Evolutionary conservation across 1,284 basidiomycete genomes (phyloP), one percentile per base, ranked within the genome.

Genomic region (Trametes hirsuta): DNA sequence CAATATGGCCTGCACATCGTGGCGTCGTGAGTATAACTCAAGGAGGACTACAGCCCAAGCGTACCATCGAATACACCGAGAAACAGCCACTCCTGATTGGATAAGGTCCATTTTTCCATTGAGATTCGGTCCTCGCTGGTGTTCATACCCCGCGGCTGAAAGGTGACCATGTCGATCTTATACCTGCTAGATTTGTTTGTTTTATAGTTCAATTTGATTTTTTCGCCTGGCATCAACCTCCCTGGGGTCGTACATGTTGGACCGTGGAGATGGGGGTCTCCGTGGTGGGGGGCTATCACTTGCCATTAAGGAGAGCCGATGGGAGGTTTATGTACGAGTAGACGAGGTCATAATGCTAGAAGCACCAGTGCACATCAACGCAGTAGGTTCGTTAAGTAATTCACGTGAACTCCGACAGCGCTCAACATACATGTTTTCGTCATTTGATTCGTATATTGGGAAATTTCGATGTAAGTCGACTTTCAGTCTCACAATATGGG

Each of bases 11-110:
- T 56, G 25, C 12, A 45, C 8, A 30, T 30, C 30, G 30, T 11
- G 25, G 21, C 14, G 15, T 39, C 10, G 24, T 18, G 14, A 49
- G 21, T 11, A 49, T 21, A 21, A 14, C 37, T 42, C 6, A 6
- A 44, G 14, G 4, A 46, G 37, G 34, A 47, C n/a, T n/a, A 15
- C n/a, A 40, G 30, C 12, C 6, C 15, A 49, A 12, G 12, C 3
- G 18, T 36, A 61, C 53, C 59, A 39, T 56, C 59, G 25, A 47
- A 56, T 2, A 58, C 56, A 5, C 34, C 55, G 15, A 58, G 34
- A 36, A 62, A 55, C 10, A 58, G 24, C 51, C 51, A 55, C 2
- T 22, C 42, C 6, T 62, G 44, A 1, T 39, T 39, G n/a, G 4
- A 12, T 4, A 62, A 35, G n/a, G 51, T 21, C 52, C 55, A 58